These are phyloP conservation scores for Didymella keratinophila DNA, from an alignment of 2,329 filamentous ascomycete genomes.

Conservation along the genomic window DNA sequence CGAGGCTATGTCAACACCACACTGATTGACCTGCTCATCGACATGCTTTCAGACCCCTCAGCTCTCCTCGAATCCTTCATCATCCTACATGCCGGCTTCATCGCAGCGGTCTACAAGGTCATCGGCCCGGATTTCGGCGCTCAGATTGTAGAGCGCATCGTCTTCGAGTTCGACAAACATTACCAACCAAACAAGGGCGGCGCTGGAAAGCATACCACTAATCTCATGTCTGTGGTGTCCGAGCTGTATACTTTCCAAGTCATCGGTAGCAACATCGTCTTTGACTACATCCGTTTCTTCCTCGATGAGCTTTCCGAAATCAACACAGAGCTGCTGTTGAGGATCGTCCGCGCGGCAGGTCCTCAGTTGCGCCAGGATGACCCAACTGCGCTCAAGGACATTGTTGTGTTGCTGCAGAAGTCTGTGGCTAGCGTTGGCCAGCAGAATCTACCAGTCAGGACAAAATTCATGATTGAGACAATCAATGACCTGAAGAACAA, in stretches of 20 bases:
- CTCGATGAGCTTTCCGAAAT: conserved; percentile 78
- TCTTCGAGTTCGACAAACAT: conserved; percentile 75
- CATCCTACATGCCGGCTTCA: conserved; percentile 88
- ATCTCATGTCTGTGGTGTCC: conserved; percentile 82
- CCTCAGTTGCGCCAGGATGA: conserved; percentile 88
- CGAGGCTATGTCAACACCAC: conserved; percentile 88
- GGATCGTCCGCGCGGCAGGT: conserved; percentile 81
- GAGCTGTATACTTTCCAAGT: conserved; percentile 94
- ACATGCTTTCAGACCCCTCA: conserved; percentile 80
- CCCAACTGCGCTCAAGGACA: conserved; percentile 85
- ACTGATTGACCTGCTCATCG: conserved; percentile 78
- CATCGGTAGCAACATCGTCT: conserved; percentile 81
- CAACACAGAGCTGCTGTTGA: conserved; percentile 87
- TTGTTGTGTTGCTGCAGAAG: conserved; percentile 79
- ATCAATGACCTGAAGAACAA: conserved; percentile 96
- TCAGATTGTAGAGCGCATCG: conserved; percentile 79
- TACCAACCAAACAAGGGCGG: conserved; percentile 58
- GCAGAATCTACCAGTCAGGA: conserved; percentile 79
- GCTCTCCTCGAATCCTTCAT: conserved; percentile 86
- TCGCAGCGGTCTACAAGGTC: conserved; percentile 85
- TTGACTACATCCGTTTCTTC: conserved; percentile 87
- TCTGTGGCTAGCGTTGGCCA: conserved; percentile 73
- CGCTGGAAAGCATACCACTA: conserved; percentile 67
- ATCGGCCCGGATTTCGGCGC: conserved; percentile 90
- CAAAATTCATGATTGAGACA: conserved; percentile 96